Evolutionary conservation across 202 grass and related monocot genomes (phyloP).

Genomic region (Panicum hallii): DNA sequence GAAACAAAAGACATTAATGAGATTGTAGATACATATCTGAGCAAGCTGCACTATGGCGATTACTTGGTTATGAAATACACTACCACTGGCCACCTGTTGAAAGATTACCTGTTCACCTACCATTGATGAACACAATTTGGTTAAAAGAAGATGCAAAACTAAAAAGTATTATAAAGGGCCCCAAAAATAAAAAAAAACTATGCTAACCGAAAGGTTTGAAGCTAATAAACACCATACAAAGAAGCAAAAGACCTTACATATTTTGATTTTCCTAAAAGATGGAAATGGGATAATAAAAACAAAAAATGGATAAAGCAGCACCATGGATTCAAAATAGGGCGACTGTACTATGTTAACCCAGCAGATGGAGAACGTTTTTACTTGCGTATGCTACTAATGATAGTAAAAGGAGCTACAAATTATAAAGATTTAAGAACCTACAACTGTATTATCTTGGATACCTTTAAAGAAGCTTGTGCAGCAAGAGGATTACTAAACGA

Average conservation of each 20-base stretch:
- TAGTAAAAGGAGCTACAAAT: background rate
- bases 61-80: background rate
- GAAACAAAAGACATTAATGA: background rate
- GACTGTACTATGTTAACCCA: background rate
- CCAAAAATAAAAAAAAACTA: no score
- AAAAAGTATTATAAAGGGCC: background rate
- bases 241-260: background rate
- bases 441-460: background rate
- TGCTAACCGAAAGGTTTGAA: background rate
- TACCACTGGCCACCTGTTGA: background rate
- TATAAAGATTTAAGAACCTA: constrained; percentile 6
- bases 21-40: background rate
- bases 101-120: background rate
- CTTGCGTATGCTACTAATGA: constrained; percentile 9
- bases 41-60: background rate
- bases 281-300: background rate
- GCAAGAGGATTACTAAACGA: background rate
- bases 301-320: background rate
- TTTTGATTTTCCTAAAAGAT: background rate
- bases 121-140: background rate
- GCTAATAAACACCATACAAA: background rate
- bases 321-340: background rate
- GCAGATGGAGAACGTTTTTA: constrained; percentile 7
- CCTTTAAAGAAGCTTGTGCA: background rate
- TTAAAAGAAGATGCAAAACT: background rate